Conservation (phyloP, 192 early-diverging fungal genomes). For the Thoreauomyces humboldtii region DNA sequence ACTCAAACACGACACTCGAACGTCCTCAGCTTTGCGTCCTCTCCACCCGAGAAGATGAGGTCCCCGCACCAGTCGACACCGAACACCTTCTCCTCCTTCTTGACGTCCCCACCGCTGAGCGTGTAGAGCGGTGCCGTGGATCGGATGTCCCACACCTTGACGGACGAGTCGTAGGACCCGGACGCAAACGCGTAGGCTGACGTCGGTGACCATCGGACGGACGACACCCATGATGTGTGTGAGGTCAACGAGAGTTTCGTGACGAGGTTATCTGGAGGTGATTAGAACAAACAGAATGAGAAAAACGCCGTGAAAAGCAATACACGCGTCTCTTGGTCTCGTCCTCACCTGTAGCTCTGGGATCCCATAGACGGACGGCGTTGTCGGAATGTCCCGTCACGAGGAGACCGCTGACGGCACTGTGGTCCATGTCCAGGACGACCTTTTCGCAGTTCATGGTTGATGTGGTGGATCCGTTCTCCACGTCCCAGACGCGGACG, state of each 20-base stretch:
- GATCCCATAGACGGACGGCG: conserved; percentile 87
- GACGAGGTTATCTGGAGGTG: conserved; percentile 58
- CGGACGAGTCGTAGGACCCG: conserved; percentile 81
- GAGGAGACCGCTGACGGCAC: conserved; percentile 62
- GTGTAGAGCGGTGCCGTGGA: conserved; percentile 82
- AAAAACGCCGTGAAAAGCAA: neutral
- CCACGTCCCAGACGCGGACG: conserved; percentile 86
- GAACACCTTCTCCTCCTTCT: conserved; percentile 61
- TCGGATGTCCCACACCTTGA: conserved; percentile 95
- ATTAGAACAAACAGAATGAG: conserved; percentile 1
- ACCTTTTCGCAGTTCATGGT: conserved; percentile 89
- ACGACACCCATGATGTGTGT: conserved; percentile 82
- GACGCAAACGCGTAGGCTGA: conserved; percentile 73
- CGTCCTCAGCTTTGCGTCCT: conserved; percentile 61
- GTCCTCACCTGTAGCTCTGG: conserved; percentile 61
- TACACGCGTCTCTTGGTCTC: neutral
- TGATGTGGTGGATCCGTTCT: conserved; percentile 63
- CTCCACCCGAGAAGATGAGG: conserved; percentile 71
- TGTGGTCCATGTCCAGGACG: conserved; percentile 73
- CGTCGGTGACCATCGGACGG: conserved; percentile 79
- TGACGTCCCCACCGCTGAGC: conserved; percentile 44
- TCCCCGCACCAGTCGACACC: conserved; percentile 68
- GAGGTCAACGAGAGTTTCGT: conserved; percentile 75
- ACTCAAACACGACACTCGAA: conserved; percentile 1
- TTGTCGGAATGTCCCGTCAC: conserved; percentile 89